Percentiles rank a stretch among this genome's conserved stretches.
Conservation (phyloP, 75 land plant species). For the Sequoiadendron giganteum region DNA sequence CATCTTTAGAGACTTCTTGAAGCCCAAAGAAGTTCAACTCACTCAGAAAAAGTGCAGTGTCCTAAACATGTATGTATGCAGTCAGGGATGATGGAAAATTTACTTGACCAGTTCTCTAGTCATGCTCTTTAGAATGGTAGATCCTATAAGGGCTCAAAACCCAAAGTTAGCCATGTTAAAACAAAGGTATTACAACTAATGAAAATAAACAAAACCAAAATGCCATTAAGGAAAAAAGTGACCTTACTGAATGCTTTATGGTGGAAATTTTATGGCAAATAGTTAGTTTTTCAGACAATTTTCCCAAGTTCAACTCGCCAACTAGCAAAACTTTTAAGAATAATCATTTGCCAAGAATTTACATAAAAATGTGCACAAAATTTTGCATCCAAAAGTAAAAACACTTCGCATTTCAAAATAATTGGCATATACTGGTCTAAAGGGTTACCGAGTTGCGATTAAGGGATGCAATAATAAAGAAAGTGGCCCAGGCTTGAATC, state of each 20-base stretch:
- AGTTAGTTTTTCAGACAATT: too few relatives aligned
- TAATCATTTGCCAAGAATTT: too few relatives aligned
- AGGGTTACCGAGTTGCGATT: too few relatives aligned
- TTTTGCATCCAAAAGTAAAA: too few relatives aligned
- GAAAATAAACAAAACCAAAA: not conserved
- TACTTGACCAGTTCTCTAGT: slow-evolving; percentile 52
- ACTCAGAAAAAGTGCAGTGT: not conserved
- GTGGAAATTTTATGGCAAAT: too few relatives aligned
- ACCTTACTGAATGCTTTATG: not conserved
- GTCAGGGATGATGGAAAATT: not conserved
- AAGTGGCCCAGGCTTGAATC: not conserved
- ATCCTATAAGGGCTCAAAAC: not conserved
- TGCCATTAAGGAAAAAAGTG: not conserved
- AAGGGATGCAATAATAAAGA: too few relatives aligned
- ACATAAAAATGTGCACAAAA: too few relatives aligned
- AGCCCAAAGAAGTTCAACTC: too few relatives aligned
- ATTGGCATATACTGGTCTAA: too few relatives aligned
- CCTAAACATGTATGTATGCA: not conserved
- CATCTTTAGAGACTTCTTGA: not conserved
- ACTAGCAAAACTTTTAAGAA: too few relatives aligned
- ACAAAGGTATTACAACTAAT: not conserved
- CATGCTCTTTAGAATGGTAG: slow-evolving; percentile 47
- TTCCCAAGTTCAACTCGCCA: too few relatives aligned
- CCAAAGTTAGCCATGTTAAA: not conserved
- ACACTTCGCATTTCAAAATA: too few relatives aligned